A percentile compares a stretch with the other conserved stretches of the same genome.
These are phyloP conservation scores for Quercus mongolica DNA, from an alignment of 306 rosid species.

Conservation along the genomic window DNA sequence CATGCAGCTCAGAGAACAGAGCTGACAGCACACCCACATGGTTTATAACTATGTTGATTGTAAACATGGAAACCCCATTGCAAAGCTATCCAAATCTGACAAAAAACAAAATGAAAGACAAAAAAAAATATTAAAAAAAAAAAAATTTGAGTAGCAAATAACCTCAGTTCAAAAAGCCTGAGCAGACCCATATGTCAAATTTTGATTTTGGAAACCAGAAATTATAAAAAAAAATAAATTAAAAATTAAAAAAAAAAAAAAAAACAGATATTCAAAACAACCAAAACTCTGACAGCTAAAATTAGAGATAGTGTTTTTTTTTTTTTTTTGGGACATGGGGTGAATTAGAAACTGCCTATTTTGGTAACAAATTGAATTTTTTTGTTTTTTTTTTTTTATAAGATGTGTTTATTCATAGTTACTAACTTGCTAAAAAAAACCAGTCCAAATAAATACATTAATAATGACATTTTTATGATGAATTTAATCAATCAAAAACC, in stretches of 20 bases:
- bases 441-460: neutral
- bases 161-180: neutral
- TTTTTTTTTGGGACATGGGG: too few species aligned
- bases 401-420: neutral
- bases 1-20: neutral
- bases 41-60: neutral
- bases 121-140: neutral
- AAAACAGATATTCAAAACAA: too few species aligned
- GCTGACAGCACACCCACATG: neutral
- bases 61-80: neutral
- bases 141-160: neutral
- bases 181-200: neutral
- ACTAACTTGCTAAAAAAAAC: neutral
- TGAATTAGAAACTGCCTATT: too few species aligned
- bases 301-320: neutral
- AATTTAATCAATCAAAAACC: neutral
- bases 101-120: neutral
- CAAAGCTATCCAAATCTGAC: conserved; percentile 4
- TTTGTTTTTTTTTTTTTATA: too few species aligned
- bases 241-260: too few species aligned
- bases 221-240: too few species aligned
- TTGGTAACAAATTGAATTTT: neutral
- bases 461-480: neutral
- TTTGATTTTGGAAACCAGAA: too few species aligned
- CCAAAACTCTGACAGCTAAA: neutral